Percentiles rank a stretch among this genome's conserved stretches.
Evolutionary conservation across 495 filamentous ascomycete species (phyloP).

Genomic region (Aspergillus indologenus): DNA sequence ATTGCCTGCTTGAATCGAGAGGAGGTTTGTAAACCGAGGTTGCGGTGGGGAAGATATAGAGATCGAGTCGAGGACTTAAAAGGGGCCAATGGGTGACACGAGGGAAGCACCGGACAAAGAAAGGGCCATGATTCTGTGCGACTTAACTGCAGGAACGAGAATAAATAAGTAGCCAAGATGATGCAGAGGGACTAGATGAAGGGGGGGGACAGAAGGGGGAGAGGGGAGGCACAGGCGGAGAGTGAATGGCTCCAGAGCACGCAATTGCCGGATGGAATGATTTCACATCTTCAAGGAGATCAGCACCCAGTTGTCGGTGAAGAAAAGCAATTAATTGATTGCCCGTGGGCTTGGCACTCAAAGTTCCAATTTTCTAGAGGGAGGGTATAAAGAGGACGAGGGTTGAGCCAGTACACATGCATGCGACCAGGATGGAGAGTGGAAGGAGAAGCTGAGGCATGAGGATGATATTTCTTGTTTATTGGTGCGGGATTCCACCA

Average conservation of each 20-base stretch:
- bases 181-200: background rate
- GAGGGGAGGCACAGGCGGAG: slow-evolving; percentile 1
- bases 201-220: background rate
- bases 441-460: background rate
- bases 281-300: slow-evolving; percentile 12
- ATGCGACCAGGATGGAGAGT: background rate
- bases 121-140: slow-evolving; percentile 5
- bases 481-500: background rate
- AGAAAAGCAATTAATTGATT: background rate
- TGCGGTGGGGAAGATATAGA: slow-evolving; percentile 9
- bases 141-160: background rate
- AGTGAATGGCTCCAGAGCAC: slow-evolving; percentile 18
- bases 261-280: slow-evolving; percentile 22
- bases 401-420: background rate
- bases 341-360: background rate
- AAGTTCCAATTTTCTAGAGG: background rate
- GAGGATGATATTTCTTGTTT: background rate
- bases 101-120: background rate
- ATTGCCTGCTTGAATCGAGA: too few relatives aligned
- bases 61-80: background rate
- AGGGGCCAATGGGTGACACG: background rate
- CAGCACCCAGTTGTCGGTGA: slow-evolving; percentile 1
- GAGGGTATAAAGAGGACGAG: too few relatives aligned
- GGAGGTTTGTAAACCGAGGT: background rate
- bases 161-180: background rate